Evolutionary conservation across 805 yeast genomes (phyloP), one percentile per base, ranked within the genome.

Genomic region (Yarrowia sp.): DNA sequence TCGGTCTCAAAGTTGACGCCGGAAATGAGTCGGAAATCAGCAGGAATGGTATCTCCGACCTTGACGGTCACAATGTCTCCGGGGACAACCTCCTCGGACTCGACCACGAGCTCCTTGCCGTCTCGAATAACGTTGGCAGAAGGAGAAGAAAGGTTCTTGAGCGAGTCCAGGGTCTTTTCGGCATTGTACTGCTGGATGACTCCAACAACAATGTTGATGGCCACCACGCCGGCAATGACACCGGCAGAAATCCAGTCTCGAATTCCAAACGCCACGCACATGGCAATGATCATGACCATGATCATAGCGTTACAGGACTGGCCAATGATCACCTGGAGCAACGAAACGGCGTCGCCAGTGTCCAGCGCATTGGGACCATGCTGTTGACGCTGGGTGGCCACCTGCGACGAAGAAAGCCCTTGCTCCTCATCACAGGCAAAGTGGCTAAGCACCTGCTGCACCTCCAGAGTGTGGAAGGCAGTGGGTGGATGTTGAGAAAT

Each of bases 171-270:
- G 0, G 93, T 89, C 72, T 86, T 83, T 68, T 88, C 92, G 1
- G 95, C 93, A 68, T 83, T 85, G 71, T 79, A 80, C 72, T 88
- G 93, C 74, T 88, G 95, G 68, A 82, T 74, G 65, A 85, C 82
- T 4, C 95, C 95, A 64, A 88, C 86, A 33, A 76, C 75, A 41
- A 88, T 84, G 71, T 88, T 88, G 65, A 88, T 79, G 40, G 74
- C 73, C 28, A 88, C 84, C 24, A 89, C 92, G 48, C 82, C 86
- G 1, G 83, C 85, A 71, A 88, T 86, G 35, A 89, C 93, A 62
- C 93, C 95, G 63, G 92, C 95, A 6, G 90, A 85, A 68, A 88
- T 89, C 88, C 90, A 88, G 73, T 89, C 93, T 66, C 80, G 79
- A 68, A 89, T 86, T 19, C 88, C 92, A 62, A 88, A 80, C 6